Conservation (phyloP, 331 rosid genomes). For the Quercus tomentella region DNA sequence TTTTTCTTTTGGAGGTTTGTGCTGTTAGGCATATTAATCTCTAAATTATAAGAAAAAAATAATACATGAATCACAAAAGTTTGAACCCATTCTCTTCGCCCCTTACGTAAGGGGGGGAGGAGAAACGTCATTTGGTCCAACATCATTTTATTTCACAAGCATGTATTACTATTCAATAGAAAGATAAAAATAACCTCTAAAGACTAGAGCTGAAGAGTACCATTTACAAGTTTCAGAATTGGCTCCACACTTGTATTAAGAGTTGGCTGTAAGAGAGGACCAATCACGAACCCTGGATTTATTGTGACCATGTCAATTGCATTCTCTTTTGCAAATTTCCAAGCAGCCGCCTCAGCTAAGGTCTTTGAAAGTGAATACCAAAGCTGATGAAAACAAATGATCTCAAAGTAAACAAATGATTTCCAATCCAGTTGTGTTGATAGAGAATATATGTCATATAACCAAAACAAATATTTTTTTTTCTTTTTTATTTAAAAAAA, state of each 20-base stretch:
- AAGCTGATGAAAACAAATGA: not conserved
- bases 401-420: not conserved
- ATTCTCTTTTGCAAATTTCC: slow-evolving; percentile 25
- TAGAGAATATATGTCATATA: not conserved
- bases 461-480: not conserved
- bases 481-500: not conserved
- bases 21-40: no score
- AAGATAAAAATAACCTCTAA: not conserved
- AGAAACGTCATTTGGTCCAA: no score
- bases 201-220: not conserved
- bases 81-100: no score
- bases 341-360: slow-evolving; percentile 37
- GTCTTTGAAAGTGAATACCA: slow-evolving; percentile 30
- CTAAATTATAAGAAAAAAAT: no score
- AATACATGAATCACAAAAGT: no score
- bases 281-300: slow-evolving; percentile 10
- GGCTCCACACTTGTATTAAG: not conserved
- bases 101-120: no score
- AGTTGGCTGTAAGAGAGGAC: slow-evolving; percentile 27
- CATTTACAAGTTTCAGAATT: slow-evolving; percentile 1
- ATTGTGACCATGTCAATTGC: slow-evolving; percentile 21
- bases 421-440: not conserved
- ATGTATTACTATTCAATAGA: not conserved
- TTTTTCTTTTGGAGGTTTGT: no score
- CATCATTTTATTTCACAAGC: not conserved